Percentiles rank a stretch among this genome's conserved stretches.
These are phyloP conservation scores for Symbiodinium pilosum DNA, from an alignment of 73 alveolate genomes.

Conservation along the genomic window DNA sequence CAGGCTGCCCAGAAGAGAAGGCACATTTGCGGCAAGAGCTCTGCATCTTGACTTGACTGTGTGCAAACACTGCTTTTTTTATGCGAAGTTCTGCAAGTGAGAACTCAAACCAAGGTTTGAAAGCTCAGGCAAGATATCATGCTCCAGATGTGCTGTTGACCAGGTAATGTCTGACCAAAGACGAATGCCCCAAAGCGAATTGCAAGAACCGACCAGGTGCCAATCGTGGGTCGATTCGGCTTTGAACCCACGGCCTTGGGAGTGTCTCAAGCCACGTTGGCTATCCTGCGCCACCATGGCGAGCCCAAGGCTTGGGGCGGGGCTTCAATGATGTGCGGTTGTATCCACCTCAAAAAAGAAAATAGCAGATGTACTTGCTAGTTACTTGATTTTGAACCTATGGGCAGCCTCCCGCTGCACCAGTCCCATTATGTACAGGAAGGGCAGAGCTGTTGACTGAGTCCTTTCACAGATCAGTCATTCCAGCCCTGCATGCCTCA, in stretches of 20 bases:
- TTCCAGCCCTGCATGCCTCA: no score
- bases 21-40: conserved; percentile 84
- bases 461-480: no score
- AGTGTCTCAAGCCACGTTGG: conserved; percentile 70
- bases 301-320: conserved; percentile 41
- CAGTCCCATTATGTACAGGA: no score
- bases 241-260: conserved; percentile 90
- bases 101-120: neutral
- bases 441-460: no score
- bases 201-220: conserved; percentile 21
- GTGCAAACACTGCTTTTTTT: neutral
- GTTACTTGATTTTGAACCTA: neutral
- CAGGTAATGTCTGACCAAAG: no score
- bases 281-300: conserved; percentile 53
- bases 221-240: conserved; percentile 57
- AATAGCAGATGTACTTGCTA: neutral
- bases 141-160: no score
- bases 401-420: neutral
- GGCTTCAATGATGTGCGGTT: neutral
- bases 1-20: conserved; percentile 24
- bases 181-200: no score
- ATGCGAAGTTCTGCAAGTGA: no score
- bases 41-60: neutral
- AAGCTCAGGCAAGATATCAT: neutral
- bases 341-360: neutral